A percentile compares a stretch with the other conserved stretches of the same genome.
Evolutionary conservation across 1,139 yeast species (phyloP).

Genomic region (Petasospora rhodanensis): DNA sequence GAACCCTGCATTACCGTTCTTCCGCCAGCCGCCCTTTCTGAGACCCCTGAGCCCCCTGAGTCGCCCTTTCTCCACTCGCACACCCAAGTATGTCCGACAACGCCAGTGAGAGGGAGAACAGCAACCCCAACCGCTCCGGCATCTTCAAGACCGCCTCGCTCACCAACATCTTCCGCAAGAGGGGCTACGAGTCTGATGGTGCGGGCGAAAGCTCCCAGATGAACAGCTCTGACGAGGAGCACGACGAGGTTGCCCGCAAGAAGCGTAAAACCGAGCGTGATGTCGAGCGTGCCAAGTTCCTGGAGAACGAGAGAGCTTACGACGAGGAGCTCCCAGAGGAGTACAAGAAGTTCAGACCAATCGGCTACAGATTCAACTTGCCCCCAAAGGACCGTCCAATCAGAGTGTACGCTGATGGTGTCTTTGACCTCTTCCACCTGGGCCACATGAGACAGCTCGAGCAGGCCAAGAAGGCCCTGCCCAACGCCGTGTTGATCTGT

Average conservation of each 20-base stretch:
- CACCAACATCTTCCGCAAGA: constrained; percentile 21
- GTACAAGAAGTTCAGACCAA: constrained; percentile 64
- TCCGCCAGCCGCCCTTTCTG: no score
- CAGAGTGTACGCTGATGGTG: constrained; percentile 95
- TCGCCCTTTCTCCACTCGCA: no score
- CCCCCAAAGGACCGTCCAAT: constrained; percentile 88
- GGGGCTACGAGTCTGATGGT: constrained; percentile 22
- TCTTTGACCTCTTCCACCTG: constrained; percentile 89
- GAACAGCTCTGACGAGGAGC: constrained; percentile 15
- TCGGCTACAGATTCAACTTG: constrained; percentile 63
- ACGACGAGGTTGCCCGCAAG: constrained; percentile 10
- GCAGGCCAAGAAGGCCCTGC: constrained; percentile 91
- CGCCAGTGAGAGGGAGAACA: no score
- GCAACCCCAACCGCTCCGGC: constrained; percentile 14
- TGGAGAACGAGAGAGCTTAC: constrained; percentile 46
- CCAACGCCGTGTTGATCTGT: constrained; percentile 77
- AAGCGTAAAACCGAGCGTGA: constrained; percentile 21
- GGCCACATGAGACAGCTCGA: constrained; percentile 98
- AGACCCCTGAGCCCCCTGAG: no score
- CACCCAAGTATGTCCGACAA: no score
- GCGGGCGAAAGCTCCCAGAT: constrained; percentile 12
- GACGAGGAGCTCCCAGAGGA: constrained; percentile 62
- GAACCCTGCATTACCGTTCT: no score
- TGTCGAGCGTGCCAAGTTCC: constrained; percentile 29
- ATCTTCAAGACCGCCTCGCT: constrained; percentile 22